Base-by-base conservation (phyloP, 2,329 filamentous ascomycete species). In the Cylindrodendrum hubeiense region DNA sequence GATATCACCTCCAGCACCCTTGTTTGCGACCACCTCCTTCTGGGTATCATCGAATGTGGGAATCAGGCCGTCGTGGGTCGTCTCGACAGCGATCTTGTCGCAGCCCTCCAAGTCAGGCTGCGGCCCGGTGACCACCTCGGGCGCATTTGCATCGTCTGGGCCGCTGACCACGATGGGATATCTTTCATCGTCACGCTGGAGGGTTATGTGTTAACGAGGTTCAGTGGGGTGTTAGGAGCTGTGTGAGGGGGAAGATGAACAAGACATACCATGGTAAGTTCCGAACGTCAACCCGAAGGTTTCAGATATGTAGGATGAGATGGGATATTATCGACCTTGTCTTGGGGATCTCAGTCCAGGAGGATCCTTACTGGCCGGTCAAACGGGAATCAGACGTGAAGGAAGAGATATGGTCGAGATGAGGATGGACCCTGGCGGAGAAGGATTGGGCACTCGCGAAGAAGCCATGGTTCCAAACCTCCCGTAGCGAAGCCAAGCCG, bases 121-220 rank as follows among this genome's bases (percentile, higher is more conserved):
- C 7, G 30, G 28, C 6, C n/a, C 21, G 2, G 58, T 24, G 4
- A 17, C 24, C 12, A 58, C 68, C 57, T 65, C 64, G 26, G 66
- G 61, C 13, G 61, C 54, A 10, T 46, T 33, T 1, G 39, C 19
- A 19, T 30, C 47, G 24, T 58, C 47, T 15, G 37, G 55, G 33
- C 53, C 49, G 17, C 47, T 41, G 30, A 67, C 63, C 26, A 67
- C 57, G 10, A 55, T 70, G 7, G 67, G 67, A 63, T 70, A 70
- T 49, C 60, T 61, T 57, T 70, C 67, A 50, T 70, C 67, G 46
- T 68, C 67, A 33, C 63, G 67, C 67, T 70, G 51, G 24, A 21
- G 39, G 15, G 9, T 50, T 39, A 21, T 49, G 28, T 50, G 55
- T 65, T 22, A 41, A 17, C 15, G 37, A 39, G 15, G 49, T 28